A percentile compares a stretch with the other conserved stretches of the same genome.
phyloP scores from a whole-genome alignment of 2,329 filamentous ascomycete genomes.

The Pseudocercospora vitis region DNA sequence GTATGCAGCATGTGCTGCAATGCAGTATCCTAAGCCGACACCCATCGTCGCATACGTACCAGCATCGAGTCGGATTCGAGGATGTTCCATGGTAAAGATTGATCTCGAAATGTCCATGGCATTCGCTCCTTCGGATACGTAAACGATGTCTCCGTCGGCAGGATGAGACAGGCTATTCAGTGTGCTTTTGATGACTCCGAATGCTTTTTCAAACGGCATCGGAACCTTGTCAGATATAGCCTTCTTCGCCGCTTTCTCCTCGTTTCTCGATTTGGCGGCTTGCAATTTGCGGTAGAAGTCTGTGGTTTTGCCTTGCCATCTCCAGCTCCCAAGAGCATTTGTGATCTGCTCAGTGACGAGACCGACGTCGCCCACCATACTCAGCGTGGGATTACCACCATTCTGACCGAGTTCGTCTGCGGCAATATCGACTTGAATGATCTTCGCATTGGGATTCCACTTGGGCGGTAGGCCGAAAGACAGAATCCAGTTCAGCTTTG shows the following conservation, averaged over 20 bases:
- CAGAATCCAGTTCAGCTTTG: slow-evolving; percentile 59
- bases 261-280: slow-evolving; percentile 48
- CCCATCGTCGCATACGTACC: slow-evolving; percentile 63
- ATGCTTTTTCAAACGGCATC: slow-evolving; percentile 54
- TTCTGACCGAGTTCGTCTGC: slow-evolving; percentile 57
- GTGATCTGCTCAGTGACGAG: slow-evolving; percentile 51
- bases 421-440: slow-evolving; percentile 58
- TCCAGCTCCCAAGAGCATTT: slow-evolving; percentile 46
- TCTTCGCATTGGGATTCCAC: slow-evolving; percentile 52
- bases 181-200: slow-evolving; percentile 53
- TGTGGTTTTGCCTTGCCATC: slow-evolving; percentile 42
- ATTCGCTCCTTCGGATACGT: slow-evolving; percentile 60
- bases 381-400: slow-evolving; percentile 49
- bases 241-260: slow-evolving; percentile 46
- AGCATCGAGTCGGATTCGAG: slow-evolving; percentile 57
- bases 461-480: slow-evolving; percentile 58
- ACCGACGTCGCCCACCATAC: slow-evolving; percentile 54
- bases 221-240: slow-evolving; percentile 45
- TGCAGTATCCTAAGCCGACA: slow-evolving; percentile 57
- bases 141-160: slow-evolving; percentile 52
- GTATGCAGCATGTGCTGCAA: slow-evolving; percentile 58
- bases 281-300: slow-evolving; percentile 39
- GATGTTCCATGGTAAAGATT: slow-evolving; percentile 55
- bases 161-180: slow-evolving; percentile 50
- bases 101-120: slow-evolving; percentile 62